Percentiles rank a stretch among this genome's conserved stretches.
phyloP scores from a whole-genome alignment of 2,329 filamentous ascomycete species.

The Alternaria rosae region DNA sequence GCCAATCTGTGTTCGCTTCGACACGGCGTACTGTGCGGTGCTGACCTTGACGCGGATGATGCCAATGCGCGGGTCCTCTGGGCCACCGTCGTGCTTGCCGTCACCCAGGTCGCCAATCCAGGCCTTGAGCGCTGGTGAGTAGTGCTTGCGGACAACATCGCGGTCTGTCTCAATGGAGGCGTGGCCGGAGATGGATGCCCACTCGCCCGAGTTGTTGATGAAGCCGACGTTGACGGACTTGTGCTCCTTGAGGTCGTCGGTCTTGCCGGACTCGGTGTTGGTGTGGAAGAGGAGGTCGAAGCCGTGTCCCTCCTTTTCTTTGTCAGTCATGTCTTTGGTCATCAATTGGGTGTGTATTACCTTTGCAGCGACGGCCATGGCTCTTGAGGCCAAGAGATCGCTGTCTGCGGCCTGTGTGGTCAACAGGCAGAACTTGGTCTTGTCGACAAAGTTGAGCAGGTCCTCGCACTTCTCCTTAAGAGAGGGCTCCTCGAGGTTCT shows the following conservation, averaged over 20 bases:
- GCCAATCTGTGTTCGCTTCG: slow-evolving; percentile 67
- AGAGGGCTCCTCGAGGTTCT: slow-evolving; percentile 74
- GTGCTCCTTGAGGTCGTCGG: slow-evolving; percentile 76
- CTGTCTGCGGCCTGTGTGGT: slow-evolving; percentile 74
- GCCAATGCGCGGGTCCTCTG: slow-evolving; percentile 81
- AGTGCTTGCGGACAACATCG: slow-evolving; percentile 70
- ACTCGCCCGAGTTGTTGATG: slow-evolving; percentile 77
- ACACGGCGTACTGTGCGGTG: slow-evolving; percentile 75
- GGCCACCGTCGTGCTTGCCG: slow-evolving; percentile 81
- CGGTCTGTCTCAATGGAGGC: slow-evolving; percentile 75
- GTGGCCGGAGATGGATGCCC: slow-evolving; percentile 83
- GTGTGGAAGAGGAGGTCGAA: slow-evolving; percentile 89
- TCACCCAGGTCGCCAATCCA: slow-evolving; percentile 85
- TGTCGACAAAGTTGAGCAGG: slow-evolving; percentile 72
- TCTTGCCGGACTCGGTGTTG: slow-evolving; percentile 90
- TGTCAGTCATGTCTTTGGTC: slow-evolving; percentile 2
- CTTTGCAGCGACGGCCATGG: slow-evolving; percentile 84
- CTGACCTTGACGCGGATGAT: slow-evolving; percentile 78
- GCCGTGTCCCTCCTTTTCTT: slow-evolving; percentile 72
- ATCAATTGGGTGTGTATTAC: slow-evolving; percentile 55
- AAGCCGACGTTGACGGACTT: slow-evolving; percentile 83
- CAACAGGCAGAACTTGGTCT: slow-evolving; percentile 87
- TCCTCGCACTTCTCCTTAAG: slow-evolving; percentile 79
- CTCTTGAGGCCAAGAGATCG: slow-evolving; percentile 77
- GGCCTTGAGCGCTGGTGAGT: slow-evolving; percentile 75